Evolutionary conservation across 148 eudicot genomes (phyloP), one percentile per base, ranked within the genome.

Genomic region (Pharnaceum exiguum): DNA sequence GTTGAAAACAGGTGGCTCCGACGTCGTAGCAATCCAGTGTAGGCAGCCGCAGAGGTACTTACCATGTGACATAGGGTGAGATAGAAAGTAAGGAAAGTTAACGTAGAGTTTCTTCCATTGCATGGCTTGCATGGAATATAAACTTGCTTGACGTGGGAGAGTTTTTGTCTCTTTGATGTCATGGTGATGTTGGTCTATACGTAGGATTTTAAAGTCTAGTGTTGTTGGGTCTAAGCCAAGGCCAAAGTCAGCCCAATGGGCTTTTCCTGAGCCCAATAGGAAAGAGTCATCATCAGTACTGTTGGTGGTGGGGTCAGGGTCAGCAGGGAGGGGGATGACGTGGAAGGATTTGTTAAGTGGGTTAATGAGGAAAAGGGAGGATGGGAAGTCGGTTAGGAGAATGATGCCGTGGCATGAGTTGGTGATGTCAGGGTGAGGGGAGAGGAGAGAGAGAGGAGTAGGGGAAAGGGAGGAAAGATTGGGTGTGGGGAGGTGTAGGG

Each of bases 11-110:
- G 15, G 8, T 19, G 58, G 58, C 15, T 33, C 43, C 21, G 26
- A 18, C 12, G 40, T 33, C 32, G 29, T 33, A 2, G 44, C 58
- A 54, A 54, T 33, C 58, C 58, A 54, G 35, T 54, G 58, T n/a
- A 54, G 5, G 15, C 28, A 54, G 26, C 35, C 22, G 26, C 58
- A 9, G 16, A 54, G 26, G 35, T 18, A 35, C 58, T 54, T 54
- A 54, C 43, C 58, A 35, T 54, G 42, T 9, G 42, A 54, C 28
- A 31, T 35, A 2, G 58, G 58, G n/a, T 54, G 58, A 11, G 58
- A 54, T 10, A 54, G 23, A 22, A 35, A 54, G 22, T 54, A 16
- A 31, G 58, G 58, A 21, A 54, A 54, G 16, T 54, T 25, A 3
- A n/a, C n/a, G n/a, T 19, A 17, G 13, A 23, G 42, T 33, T 35